A percentile compares a stretch with the other conserved stretches of the same genome.
These are phyloP conservation scores for Ophiosphaerella herpotricha DNA, from an alignment of 2,329 filamentous ascomycete genomes.

Conservation along the genomic window DNA sequence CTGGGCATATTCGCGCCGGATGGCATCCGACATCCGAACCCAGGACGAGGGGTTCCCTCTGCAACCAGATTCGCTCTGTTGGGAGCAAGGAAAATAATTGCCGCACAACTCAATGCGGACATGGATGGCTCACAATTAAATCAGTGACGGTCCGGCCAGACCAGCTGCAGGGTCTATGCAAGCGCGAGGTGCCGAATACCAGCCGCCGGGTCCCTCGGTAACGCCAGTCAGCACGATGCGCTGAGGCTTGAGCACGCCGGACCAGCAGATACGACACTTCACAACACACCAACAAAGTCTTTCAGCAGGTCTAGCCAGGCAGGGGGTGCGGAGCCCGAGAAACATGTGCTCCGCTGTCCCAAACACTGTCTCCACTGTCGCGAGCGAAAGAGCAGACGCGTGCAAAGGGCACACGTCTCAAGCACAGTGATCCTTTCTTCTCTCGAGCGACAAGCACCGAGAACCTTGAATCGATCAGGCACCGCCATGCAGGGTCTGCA, in stretches of 20 bases:
- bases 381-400: background rate
- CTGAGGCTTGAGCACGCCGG: constrained; percentile 6
- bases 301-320: no score
- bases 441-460: background rate
- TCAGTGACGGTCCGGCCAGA: no score
- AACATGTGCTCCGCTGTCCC: background rate
- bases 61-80: no score
- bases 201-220: no score
- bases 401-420: constrained; percentile 5
- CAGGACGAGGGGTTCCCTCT: no score
- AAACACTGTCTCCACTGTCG: background rate
- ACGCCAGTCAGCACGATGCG: background rate
- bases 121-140: no score
- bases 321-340: background rate
- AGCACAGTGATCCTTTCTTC: constrained; percentile 5
- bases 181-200: background rate
- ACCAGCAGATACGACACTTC: background rate
- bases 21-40: no score
- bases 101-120: no score
- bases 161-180: background rate
- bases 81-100: no score
- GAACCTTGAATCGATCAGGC: constrained; percentile 7
- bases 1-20: background rate
- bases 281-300: background rate
- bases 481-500: constrained; percentile 2